A percentile compares a stretch with the other conserved stretches of the same genome.
phyloP scores from a whole-genome alignment of 129 eudicot genomes.

The Arctium minus region DNA sequence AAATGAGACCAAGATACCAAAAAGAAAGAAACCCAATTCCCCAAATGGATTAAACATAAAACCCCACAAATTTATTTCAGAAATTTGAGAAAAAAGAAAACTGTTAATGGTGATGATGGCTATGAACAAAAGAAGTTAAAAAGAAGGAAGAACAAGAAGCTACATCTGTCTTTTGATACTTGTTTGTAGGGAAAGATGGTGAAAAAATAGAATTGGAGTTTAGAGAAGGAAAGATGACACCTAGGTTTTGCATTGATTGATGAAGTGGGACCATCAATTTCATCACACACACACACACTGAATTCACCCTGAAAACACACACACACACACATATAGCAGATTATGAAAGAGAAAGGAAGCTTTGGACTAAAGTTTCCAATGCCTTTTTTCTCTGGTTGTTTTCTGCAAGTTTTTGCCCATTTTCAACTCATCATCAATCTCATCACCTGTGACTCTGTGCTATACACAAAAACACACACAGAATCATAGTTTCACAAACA shows the following conservation, averaged over 20 bases:
- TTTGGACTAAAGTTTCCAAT: slow-evolving; percentile 30
- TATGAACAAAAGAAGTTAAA: slow-evolving; percentile 7
- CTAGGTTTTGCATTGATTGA: slow-evolving; percentile 21
- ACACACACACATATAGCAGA: not conserved
- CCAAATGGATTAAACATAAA: slow-evolving; percentile 29
- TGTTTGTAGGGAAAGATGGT: slow-evolving; percentile 3
- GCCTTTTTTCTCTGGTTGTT: slow-evolving; percentile 11
- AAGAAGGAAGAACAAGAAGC: slow-evolving; percentile 19
- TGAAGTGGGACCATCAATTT: slow-evolving; percentile 22
- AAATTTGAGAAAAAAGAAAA: not conserved
- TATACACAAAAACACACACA: not conserved
- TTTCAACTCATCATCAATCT: slow-evolving; percentile 7
- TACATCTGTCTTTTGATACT: not conserved
- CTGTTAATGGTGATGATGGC: slow-evolving; percentile 8
- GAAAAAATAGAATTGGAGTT: slow-evolving; percentile 8
- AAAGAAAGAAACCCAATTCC: slow-evolving; percentile 30
- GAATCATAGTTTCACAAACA: not conserved
- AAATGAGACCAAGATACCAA: not conserved
- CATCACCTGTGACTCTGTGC: slow-evolving; percentile 17
- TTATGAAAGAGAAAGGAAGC: slow-evolving; percentile 33
- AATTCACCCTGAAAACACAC: slow-evolving; percentile 16
- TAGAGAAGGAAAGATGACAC: slow-evolving; percentile 28
- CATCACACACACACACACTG: slow-evolving; percentile 12
- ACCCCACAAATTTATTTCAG: slow-evolving; percentile 21
- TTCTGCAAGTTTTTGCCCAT: slow-evolving; percentile 16